Evolutionary conservation across 1,284 basidiomycete genomes (phyloP).

Genomic region (Phylloporus sp.): DNA sequence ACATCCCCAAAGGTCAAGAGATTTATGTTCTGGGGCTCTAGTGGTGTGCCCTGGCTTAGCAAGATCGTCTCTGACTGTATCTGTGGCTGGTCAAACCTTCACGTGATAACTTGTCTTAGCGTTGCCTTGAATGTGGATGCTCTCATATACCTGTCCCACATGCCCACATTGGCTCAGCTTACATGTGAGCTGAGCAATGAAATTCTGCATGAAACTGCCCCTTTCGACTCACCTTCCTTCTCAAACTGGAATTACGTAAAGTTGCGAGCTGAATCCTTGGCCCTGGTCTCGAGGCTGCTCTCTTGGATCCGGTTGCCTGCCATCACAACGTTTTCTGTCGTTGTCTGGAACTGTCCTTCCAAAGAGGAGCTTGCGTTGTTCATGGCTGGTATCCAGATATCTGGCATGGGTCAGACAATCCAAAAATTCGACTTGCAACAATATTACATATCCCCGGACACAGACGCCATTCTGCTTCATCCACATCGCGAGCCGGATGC

Average conservation of each 20-base stretch:
- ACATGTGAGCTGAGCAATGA: neutral
- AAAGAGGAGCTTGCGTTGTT: neutral
- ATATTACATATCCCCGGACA: neutral
- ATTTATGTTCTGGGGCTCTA: neutral
- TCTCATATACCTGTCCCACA: neutral
- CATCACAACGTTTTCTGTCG: neutral
- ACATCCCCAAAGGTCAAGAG: neutral
- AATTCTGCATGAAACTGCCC: neutral
- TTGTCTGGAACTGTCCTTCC: neutral
- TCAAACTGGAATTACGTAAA: neutral
- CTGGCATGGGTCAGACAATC: neutral
- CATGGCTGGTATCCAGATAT: neutral
- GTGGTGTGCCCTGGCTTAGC: neutral
- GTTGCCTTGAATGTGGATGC: neutral
- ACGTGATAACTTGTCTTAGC: neutral
- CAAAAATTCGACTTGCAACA: neutral
- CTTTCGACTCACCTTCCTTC: neutral
- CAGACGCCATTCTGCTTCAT: too few relatives aligned
- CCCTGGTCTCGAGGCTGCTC: neutral
- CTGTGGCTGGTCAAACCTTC: neutral
- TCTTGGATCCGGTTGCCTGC: neutral
- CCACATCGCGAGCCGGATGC: neutral
- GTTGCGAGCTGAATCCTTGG: neutral
- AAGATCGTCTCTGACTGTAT: neutral
- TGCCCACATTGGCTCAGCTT: neutral